Percentiles rank a stretch among this genome's conserved stretches.
Evolutionary conservation across 1,284 basidiomycete genomes (phyloP).

Genomic region (Sporisorium reilianum): DNA sequence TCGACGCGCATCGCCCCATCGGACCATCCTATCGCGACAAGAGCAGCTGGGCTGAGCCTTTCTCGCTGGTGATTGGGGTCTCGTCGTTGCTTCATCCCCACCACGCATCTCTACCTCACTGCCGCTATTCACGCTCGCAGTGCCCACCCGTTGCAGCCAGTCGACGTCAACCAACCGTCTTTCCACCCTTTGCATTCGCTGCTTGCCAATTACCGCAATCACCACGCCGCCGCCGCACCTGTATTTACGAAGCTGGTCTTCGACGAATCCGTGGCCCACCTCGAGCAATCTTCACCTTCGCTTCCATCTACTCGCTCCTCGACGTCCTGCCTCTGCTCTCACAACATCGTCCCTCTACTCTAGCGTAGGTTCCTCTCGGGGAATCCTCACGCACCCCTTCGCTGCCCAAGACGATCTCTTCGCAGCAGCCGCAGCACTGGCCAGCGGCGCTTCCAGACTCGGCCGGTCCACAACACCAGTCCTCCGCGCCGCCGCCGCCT

Average conservation of each 20-base stretch:
- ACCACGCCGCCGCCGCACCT: not conserved
- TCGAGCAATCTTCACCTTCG: not conserved
- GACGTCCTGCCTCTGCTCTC: not conserved
- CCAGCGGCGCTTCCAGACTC: constrained; percentile 27
- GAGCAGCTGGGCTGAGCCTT: constrained; percentile 7
- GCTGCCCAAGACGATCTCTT: constrained; percentile 41
- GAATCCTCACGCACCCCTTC: constrained; percentile 20
- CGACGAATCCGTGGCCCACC: constrained; percentile 6
- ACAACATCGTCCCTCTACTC: not conserved
- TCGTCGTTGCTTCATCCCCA: constrained; percentile 7
- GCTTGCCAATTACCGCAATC: not conserved
- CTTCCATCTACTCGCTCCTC: not conserved
- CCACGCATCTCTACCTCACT: not conserved
- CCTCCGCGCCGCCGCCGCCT: not conserved
- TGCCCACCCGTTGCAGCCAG: constrained; percentile 7
- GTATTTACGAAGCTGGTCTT: constrained; percentile 35
- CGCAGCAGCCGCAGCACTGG: constrained; percentile 39
- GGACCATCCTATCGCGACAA: not conserved
- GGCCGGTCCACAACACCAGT: constrained; percentile 14
- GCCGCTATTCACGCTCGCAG: not conserved
- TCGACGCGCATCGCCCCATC: not conserved
- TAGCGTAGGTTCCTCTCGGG: constrained; percentile 34
- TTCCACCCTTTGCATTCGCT: not conserved
- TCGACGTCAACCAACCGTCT: not conserved
- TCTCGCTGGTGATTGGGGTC: not conserved